Evolutionary conservation across 2,329 filamentous ascomycete genomes (phyloP).

Genomic region (Leptosphaerulina australis): DNA sequence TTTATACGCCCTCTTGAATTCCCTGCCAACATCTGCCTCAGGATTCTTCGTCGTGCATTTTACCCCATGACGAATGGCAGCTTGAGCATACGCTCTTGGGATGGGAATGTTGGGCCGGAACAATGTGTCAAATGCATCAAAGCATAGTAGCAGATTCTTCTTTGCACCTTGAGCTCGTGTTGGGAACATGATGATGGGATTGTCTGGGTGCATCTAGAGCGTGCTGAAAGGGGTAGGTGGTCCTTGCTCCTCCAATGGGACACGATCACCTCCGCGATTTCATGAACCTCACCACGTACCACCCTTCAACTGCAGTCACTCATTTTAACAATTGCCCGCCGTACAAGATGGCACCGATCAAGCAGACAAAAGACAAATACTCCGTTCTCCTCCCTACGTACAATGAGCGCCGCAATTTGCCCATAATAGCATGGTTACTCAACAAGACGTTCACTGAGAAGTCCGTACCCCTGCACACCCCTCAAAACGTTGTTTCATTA

Average conservation of each 20-base stretch:
- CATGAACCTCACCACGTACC: slow-evolving; percentile 8
- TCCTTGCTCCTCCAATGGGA: slow-evolving; percentile 26
- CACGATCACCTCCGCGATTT: slow-evolving; percentile 35
- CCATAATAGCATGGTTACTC: slow-evolving; percentile 92
- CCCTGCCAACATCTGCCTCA: slow-evolving; percentile 34
- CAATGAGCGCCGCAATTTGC: slow-evolving; percentile 97
- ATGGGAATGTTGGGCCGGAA: slow-evolving; percentile 61
- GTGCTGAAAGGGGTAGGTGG: slow-evolving; percentile 29
- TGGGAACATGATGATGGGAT: slow-evolving; percentile 11
- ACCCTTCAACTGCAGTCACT: slow-evolving; percentile 38
- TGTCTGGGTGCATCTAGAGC: slow-evolving; percentile 19
- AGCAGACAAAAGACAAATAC: slow-evolving; percentile 74
- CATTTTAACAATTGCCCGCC: slow-evolving; percentile 29
- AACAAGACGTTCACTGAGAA: slow-evolving; percentile 88
- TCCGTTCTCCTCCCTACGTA: slow-evolving; percentile 97
- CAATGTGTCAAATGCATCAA: slow-evolving; percentile 71
- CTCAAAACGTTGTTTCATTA: not conserved
- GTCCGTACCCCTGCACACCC: slow-evolving; percentile 58
- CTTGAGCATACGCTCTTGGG: slow-evolving; percentile 59
- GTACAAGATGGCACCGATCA: slow-evolving; percentile 40
- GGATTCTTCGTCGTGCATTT: slow-evolving; percentile 47
- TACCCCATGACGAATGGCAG: slow-evolving; percentile 60
- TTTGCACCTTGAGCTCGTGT: slow-evolving; percentile 18
- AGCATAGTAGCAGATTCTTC: slow-evolving; percentile 62
- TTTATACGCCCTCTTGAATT: slow-evolving; percentile 55